Base-by-base conservation (phyloP, 495 filamentous ascomycete genomes). In the Aspergillus conjunctus region DNA sequence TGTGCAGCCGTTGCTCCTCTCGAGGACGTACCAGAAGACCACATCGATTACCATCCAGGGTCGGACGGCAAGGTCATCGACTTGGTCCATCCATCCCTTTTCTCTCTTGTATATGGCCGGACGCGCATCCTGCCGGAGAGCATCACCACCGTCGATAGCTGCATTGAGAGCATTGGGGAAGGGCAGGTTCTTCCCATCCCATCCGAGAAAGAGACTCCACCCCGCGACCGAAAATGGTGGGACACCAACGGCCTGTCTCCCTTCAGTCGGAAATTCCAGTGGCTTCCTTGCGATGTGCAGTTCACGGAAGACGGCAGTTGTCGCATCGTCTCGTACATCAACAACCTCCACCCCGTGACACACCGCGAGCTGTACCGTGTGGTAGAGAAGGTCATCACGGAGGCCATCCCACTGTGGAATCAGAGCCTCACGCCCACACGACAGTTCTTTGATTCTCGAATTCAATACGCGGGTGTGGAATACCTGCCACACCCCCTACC, bases 281-380 rank as follows among this genome's bases (percentile, higher is more conserved):
- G 82, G 84, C 70, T 88, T n/a, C 85, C 86, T 1, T 79, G 74
- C 41, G 75, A 87, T 20, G 76, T 88, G 15, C 46, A 70, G 18
- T 74, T 84, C 41, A 20, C 12, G 14, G 66, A 65, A 0, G 68
- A 73, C 17, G 60, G 56, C 22, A 26, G 58, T 22, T 56, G 63
- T 57, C 49, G 61, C 41, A 76, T 82, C 34, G 67, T 56, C 5
- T 73, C 68, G 20, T 84, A 88, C 61, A 80, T 88, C 69, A 88
- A 88, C 62, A 88, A 87, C 60, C 63, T 88, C 0, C 81, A 87
- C 63, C 85, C 86, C 0, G 34, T 15, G 0, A 49, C 71, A 20
- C 68, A 85, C 58, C 22, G 43, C 14, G 51, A 61, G 7, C 73
- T 86, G 6, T 88, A 87, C 63, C 34, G 50, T 4, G 66, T 78